These are phyloP conservation scores for Lactifluus subvellereus DNA, from an alignment of 768 basidiomycete genomes.

Conservation along the genomic window DNA sequence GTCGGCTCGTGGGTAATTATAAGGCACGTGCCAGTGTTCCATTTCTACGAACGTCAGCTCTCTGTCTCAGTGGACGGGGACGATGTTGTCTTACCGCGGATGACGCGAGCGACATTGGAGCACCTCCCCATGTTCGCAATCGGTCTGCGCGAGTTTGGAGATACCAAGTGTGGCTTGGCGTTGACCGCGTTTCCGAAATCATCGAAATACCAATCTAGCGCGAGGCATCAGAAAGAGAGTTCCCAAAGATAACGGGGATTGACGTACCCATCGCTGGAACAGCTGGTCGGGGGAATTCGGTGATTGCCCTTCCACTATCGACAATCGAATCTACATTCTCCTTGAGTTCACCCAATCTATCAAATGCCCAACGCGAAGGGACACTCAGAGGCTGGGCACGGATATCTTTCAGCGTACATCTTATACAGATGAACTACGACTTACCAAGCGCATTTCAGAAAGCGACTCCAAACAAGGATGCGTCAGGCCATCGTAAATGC, in stretches of 20 bases:
- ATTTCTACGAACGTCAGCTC: conserved; percentile 32
- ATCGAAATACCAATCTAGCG: conserved; percentile 12
- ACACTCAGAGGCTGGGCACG: conserved; percentile 7
- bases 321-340: conserved; percentile 10
- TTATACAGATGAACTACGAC: neutral
- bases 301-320: neutral
- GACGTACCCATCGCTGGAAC: conserved; percentile 12
- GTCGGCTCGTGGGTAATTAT: conserved; percentile 34
- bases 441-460: neutral
- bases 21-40: conserved; percentile 43
- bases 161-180: neutral
- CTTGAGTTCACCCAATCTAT: conserved; percentile 1
- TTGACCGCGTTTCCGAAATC: neutral
- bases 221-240: neutral
- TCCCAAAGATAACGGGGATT: too few species aligned
- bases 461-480: conserved; percentile 8
- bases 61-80: too few species aligned
- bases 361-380: neutral
- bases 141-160: neutral
- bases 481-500: conserved; percentile 27
- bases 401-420: neutral
- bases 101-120: neutral
- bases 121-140: conserved; percentile 15
- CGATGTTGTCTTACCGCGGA: conserved; percentile 5
- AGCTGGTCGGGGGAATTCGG: conserved; percentile 7